Evolutionary conservation across 2,329 filamentous ascomycete genomes (phyloP).

Genomic region (Trichoderma aggressivum): DNA sequence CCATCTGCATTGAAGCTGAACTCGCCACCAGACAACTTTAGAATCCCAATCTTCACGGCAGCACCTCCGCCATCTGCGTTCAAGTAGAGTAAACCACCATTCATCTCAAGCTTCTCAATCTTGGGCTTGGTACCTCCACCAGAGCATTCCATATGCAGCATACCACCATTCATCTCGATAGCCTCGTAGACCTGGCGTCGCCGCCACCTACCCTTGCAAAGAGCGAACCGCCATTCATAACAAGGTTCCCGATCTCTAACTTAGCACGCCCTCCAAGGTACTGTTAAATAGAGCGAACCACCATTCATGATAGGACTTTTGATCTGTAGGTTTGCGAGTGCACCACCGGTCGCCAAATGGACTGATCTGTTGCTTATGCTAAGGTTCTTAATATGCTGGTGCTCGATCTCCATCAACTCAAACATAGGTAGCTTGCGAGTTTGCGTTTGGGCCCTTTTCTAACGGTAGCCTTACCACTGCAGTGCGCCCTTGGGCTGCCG

Average conservation of each 20-base stretch:
- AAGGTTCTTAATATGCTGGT: neutral
- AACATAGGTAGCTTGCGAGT: neutral
- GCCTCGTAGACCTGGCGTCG: neutral
- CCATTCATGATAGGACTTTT: neutral
- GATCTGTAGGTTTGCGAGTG: neutral
- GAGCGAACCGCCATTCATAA: neutral
- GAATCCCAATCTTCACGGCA: neutral
- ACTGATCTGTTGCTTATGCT: neutral
- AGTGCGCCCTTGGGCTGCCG: neutral
- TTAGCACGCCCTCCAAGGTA: neutral
- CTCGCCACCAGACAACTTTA: neutral
- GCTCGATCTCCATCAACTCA: neutral
- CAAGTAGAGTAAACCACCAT: neutral
- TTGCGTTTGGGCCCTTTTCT: neutral
- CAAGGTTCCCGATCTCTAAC: neutral
- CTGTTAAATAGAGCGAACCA: neutral
- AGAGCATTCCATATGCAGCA: neutral
- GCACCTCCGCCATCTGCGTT: neutral
- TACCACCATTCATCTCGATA: neutral
- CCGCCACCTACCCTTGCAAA: neutral
- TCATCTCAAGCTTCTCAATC: neutral
- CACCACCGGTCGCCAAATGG: neutral
- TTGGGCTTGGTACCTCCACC: neutral
- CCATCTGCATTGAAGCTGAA: neutral
- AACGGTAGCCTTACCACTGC: neutral